phyloP scores from a whole-genome alignment of 202 grass and related monocot genomes.

The Thinopyrum obtusiflorum region DNA sequence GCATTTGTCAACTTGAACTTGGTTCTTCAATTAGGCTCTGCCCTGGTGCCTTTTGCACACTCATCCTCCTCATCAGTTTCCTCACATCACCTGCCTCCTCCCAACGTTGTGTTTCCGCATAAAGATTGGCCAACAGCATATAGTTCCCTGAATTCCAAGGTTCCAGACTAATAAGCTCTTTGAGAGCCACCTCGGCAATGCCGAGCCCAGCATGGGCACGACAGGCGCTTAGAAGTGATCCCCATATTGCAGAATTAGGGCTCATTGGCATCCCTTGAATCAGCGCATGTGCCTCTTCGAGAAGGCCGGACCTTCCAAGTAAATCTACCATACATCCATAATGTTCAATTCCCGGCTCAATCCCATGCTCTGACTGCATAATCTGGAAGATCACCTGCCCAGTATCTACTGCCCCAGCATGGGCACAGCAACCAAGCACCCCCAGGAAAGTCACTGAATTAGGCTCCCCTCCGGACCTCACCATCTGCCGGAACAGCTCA shows the following conservation, averaged over 20 bases:
- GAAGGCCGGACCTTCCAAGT: conserved; percentile 57
- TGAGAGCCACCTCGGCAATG: conserved; percentile 63
- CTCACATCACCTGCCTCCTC: conserved; percentile 57
- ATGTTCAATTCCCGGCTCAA: conserved; percentile 53
- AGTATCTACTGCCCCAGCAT: conserved; percentile 43
- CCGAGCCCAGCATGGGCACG: conserved; percentile 41
- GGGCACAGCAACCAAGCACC: conserved; percentile 58
- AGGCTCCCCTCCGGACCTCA: neutral
- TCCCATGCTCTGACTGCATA: conserved; percentile 42
- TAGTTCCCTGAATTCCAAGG: conserved; percentile 69
- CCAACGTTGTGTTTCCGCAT: conserved; percentile 48
- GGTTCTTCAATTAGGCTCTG: conserved; percentile 49
- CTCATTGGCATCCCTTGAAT: conserved; percentile 56
- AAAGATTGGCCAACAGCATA: conserved; percentile 68
- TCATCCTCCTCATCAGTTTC: conserved; percentile 56
- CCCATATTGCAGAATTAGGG: conserved; percentile 58
- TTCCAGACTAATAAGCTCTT: conserved; percentile 76
- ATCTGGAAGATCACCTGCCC: conserved; percentile 43
- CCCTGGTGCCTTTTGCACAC: conserved; percentile 52
- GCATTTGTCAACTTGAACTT: conserved; percentile 22
- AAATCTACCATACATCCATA: conserved; percentile 80
- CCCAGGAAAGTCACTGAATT: conserved; percentile 59
- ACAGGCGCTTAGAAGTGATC: conserved; percentile 62
- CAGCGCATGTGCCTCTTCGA: conserved; percentile 45
- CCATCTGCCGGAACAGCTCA: conserved; percentile 48